These are phyloP conservation scores for Lophium mytilinum DNA, from an alignment of 495 filamentous ascomycete species.

Conservation along the genomic window DNA sequence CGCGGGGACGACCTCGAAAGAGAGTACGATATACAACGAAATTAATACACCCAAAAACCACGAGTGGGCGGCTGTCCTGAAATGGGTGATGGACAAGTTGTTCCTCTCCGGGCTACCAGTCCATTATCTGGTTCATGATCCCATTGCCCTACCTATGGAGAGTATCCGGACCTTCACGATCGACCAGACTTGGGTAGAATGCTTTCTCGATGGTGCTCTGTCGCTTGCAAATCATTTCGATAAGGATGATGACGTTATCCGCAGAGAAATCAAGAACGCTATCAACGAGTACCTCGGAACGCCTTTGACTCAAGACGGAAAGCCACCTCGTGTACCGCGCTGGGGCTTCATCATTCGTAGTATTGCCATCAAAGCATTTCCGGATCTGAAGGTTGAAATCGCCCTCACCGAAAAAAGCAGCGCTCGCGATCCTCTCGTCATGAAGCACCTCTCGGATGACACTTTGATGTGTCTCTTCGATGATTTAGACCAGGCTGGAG, in stretches of 20 bases:
- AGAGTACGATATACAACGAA: slow-evolving; percentile 5
- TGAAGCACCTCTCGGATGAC: slow-evolving; percentile 1
- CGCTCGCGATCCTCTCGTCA: neutral
- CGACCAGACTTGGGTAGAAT: slow-evolving; percentile 39
- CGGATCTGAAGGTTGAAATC: slow-evolving; percentile 2
- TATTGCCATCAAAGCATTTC: neutral
- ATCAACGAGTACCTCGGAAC: slow-evolving; percentile 1
- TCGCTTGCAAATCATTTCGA: slow-evolving; percentile 37
- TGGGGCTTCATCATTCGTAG: slow-evolving; percentile 7
- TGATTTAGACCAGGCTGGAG: slow-evolving; percentile 24
- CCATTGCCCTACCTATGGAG: slow-evolving; percentile 29
- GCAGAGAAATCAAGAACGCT: neutral
- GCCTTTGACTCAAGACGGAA: neutral
- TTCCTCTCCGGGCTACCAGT: slow-evolving; percentile 5
- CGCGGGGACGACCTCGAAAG: too few species aligned
- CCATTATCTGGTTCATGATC: slow-evolving; percentile 20
- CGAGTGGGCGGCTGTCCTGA: slow-evolving; percentile 6
- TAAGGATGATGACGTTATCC: slow-evolving; percentile 3
- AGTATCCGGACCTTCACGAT: slow-evolving; percentile 42
- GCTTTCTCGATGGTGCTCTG: slow-evolving; percentile 43
- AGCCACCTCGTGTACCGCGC: neutral
- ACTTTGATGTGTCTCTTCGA: slow-evolving; percentile 2
- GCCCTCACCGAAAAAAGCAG: neutral
- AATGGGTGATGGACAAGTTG: slow-evolving; percentile 3
- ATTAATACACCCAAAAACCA: neutral